phyloP scores from a whole-genome alignment of 768 basidiomycete genomes.

The Russula abietina region DNA sequence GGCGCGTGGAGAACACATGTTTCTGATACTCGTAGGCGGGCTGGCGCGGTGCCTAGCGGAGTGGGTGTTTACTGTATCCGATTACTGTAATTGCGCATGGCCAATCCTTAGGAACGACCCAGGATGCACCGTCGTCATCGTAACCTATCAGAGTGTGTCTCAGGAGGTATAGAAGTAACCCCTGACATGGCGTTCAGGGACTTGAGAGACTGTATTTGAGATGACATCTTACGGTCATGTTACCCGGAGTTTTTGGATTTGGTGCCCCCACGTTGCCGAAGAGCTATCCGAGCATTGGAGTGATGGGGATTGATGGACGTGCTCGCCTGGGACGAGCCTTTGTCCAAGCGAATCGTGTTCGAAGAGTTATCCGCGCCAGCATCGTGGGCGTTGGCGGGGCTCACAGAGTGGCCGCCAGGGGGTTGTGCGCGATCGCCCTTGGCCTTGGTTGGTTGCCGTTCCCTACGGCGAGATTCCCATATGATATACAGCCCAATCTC shows the following conservation, averaged over 20 bases:
- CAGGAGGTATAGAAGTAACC: not conserved
- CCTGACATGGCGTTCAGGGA: too few relatives aligned
- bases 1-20: not conserved
- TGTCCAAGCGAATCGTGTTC: not conserved
- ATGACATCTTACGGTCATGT: not conserved
- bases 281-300: not conserved
- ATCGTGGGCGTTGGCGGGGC: not conserved
- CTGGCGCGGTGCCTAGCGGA: not conserved
- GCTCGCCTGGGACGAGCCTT: not conserved
- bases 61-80: not conserved
- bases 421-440: not conserved
- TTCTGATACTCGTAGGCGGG: not conserved
- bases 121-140: not conserved
- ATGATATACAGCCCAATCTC: slow-evolving; percentile 68
- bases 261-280: slow-evolving; percentile 11
- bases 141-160: not conserved
- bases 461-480: slow-evolving; percentile 48
- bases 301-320: slow-evolving; percentile 14
- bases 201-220: too few relatives aligned
- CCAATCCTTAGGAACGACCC: not conserved
- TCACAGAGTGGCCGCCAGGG: not conserved
- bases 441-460: not conserved
- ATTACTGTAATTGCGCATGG: not conserved
- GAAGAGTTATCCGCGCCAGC: not conserved
- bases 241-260: not conserved